phyloP scores from a whole-genome alignment of 23 red algal genomes.

The Gracilariopsis chorda region DNA sequence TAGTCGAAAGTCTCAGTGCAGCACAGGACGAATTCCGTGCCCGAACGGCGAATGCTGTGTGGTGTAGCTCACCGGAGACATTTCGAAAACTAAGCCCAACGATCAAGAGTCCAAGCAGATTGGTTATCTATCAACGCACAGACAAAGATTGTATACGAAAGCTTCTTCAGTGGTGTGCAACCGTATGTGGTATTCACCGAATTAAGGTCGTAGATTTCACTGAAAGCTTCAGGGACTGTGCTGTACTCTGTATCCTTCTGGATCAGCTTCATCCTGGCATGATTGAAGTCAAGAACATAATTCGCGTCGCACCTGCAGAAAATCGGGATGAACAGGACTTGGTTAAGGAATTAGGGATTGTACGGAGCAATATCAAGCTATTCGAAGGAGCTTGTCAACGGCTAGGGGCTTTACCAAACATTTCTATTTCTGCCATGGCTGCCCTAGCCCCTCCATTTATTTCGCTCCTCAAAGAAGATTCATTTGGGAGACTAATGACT shows the following conservation, averaged over 20 bases:
- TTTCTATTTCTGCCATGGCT: conserved; percentile 36
- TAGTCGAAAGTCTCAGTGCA: background rate
- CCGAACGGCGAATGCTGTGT: background rate
- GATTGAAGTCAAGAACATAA: background rate
- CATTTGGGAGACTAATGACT: conserved; percentile 37
- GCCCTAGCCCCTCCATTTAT: conserved; percentile 6
- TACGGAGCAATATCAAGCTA: conserved; percentile 39
- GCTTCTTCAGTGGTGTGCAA: conserved; percentile 34
- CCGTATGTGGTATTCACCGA: conserved; percentile 27
- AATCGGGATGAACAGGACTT: background rate
- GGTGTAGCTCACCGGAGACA: background rate
- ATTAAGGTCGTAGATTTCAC: conserved; percentile 39
- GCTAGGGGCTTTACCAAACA: conserved; percentile 21
- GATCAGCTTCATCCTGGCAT: conserved; percentile 30
- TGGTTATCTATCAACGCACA: conserved; percentile 14
- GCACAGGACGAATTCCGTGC: conserved; percentile 24
- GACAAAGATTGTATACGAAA: background rate
- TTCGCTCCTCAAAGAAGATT: conserved; percentile 8
- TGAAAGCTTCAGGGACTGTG: conserved; percentile 61
- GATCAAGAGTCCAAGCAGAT: conserved; percentile 30
- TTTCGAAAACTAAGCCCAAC: background rate
- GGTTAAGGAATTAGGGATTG: background rate
- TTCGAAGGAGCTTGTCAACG: background rate
- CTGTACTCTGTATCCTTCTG: conserved; percentile 30
- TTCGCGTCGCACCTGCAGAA: background rate